Evolutionary conservation across 139 green algal species (phyloP).

Genomic region (Helicosporidium sp.): DNA sequence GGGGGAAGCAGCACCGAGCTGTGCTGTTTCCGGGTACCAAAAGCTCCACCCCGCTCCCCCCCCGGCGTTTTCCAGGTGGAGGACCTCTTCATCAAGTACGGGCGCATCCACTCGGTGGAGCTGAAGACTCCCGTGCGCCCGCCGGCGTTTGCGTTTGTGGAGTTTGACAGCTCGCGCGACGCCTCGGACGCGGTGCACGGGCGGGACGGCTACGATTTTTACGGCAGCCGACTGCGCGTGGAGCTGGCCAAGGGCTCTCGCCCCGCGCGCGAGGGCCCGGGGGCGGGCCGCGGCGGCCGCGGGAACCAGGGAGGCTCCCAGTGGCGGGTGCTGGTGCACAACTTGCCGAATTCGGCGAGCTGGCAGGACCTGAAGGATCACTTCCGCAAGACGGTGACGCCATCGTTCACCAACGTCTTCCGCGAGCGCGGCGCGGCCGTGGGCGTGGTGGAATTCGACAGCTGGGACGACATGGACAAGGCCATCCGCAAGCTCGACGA

Average conservation of each 20-base stretch:
- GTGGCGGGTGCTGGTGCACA: constrained; percentile 51
- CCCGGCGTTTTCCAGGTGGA: too few species aligned
- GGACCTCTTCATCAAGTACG: constrained; percentile 77
- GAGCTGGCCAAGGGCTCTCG: constrained; percentile 24
- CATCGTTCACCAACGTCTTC: constrained; percentile 48
- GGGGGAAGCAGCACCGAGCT: too few species aligned
- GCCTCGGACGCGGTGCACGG: constrained; percentile 65
- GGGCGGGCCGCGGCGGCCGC: constrained; percentile 1
- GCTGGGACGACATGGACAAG: constrained; percentile 26
- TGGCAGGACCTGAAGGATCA: constrained; percentile 92
- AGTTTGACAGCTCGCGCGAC: constrained; percentile 61
- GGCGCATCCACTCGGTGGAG: constrained; percentile 57
- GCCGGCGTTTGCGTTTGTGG: constrained; percentile 70
- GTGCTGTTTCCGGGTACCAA: too few species aligned
- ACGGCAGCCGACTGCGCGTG: constrained; percentile 51
- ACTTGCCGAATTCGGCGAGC: constrained; percentile 54
- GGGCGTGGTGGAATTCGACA: constrained; percentile 49
- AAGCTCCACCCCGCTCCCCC: too few species aligned
- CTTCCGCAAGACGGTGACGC: constrained; percentile 40
- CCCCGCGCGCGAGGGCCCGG: neutral
- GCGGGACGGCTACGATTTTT: constrained; percentile 77
- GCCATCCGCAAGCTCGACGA: constrained; percentile 48
- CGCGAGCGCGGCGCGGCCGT: constrained; percentile 25
- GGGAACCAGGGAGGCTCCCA: constrained; percentile 2
- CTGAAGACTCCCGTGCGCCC: constrained; percentile 62